Base-by-base conservation (phyloP, 169 alveolate genomes). In the Cryptosporidium baileyi region DNA sequence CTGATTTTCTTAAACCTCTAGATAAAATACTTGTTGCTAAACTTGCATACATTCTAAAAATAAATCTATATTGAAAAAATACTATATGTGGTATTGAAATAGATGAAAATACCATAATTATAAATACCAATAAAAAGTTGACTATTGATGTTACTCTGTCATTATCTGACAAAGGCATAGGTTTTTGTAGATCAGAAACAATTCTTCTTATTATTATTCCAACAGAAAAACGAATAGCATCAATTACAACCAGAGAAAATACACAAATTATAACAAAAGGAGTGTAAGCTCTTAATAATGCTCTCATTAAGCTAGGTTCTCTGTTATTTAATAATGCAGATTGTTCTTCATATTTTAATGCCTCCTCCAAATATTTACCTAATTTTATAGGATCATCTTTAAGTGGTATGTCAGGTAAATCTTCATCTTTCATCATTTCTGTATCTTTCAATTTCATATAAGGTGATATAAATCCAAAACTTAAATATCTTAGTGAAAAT, bases 1-100 rank as follows among this genome's bases (percentile, higher is more conserved):
- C 85, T 30, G 85, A 59, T 19, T 51, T 74, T 28, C 34, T 74
- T n/a, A 74, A 74, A 74, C 85, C 85, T 54, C 85, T 47, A 67
- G 74, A 74, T 13, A 74, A 43, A 7, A 74, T 54, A 32, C 54
- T 74, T 51, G 67, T 52, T 3, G 85, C 85, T 32, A 74, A 40
- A 43, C 85, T 74, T 24, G 85, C 45, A 74, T 74, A 74, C 36
- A 59, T 74, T 19, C 85, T 30, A 43, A 74, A 74, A 22, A 74
- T 74, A 51, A 26, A 74, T 24, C 67, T 74, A 24, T 54, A 74
- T 41, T 74, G 85, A 17, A 49, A 74, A 43, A 74, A 74, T 22
- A 57, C 67, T 26, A 57, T 36, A 74, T 74, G 85, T 9, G 85
- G 85, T 28, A 74, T 54, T 52, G 67, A 38, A n/a, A 74, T 74